phyloP scores from a whole-genome alignment of 2,329 filamentous ascomycete species.

The Amphichorda felina region DNA sequence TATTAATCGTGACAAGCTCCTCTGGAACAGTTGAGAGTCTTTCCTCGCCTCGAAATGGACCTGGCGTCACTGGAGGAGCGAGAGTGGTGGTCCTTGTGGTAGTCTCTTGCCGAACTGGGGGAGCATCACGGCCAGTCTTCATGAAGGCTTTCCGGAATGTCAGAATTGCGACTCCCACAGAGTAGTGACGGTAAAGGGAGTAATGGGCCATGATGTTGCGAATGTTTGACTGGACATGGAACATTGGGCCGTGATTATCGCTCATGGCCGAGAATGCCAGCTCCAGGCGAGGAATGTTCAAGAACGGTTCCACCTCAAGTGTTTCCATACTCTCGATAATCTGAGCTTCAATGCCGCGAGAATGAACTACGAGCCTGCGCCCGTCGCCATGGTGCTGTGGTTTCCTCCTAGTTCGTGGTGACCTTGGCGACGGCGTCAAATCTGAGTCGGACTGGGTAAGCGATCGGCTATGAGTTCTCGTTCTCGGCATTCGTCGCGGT shows the following conservation, averaged over 20 bases:
- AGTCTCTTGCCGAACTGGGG: conserved; percentile 18
- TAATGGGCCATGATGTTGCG: conserved; percentile 76
- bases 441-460: conserved; percentile 60
- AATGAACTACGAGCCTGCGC: conserved; percentile 67
- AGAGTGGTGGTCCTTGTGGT: conserved; percentile 17
- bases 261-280: conserved; percentile 74
- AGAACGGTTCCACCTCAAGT: conserved; percentile 74
- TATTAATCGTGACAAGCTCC: conserved; percentile 71
- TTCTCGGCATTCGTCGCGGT: conserved; percentile 45
- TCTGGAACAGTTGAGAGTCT: conserved; percentile 19
- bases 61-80: conserved; percentile 22
- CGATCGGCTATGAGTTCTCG: conserved; percentile 64
- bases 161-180: conserved; percentile 67
- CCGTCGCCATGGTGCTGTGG: conserved; percentile 57
- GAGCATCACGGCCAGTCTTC: conserved; percentile 32
- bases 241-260: conserved; percentile 76
- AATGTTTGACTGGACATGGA: conserved; percentile 75
- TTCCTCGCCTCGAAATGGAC: conserved; percentile 13
- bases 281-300: conserved; percentile 79
- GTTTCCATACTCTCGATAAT: conserved; percentile 80
- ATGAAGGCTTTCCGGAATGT: conserved; percentile 63
- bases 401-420: conserved; percentile 35
- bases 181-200: conserved; percentile 88
- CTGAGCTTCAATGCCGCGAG: conserved; percentile 76
- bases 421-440: conserved; percentile 22